Evolutionary conservation across 495 filamentous ascomycete genomes (phyloP), one percentile per base, ranked within the genome.

Genomic region (Evernia prunastri): DNA sequence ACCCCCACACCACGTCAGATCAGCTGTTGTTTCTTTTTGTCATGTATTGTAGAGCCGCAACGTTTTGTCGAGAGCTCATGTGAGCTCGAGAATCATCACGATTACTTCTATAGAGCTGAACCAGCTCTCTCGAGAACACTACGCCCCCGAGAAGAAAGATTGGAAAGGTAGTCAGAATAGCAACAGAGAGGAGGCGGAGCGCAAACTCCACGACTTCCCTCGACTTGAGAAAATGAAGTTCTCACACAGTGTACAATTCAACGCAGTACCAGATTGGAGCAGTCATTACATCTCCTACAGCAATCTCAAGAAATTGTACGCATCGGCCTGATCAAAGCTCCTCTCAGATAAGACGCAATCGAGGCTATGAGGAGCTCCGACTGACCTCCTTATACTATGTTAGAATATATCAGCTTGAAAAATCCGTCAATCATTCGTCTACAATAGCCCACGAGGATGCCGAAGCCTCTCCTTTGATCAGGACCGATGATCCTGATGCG

Each of bases 201-300:
- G 63, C 31, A 63, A 64, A 65, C 64, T 69, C 61, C 70, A 53
- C 37, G 66, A 61, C 7, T 67, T 66, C 51, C 70, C 70, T 56
- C 58, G 65, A 49, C 20, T 47, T 83, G 64, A 74, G 84, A 72
- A 92, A 67, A 99, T 99, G 94, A 97, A 97, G 84, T 99, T 99
- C 81, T 97, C 94, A 58, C 94, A 97, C 73, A 97, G 95, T 77
- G 86, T 99, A 68, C 94, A 99, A 79, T 99, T 99, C 78, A 99
- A 99, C 77, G 91, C 94, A 62, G 95, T 99, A 63, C 94, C 95
- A 27, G 94, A 99, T 73, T 99, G 94, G 94, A 97, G 92, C 78
- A 89, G 86, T 66, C 85, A 96, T 75, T 99, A 99, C 74, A 94
- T 99, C 69, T 87, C 91, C 61, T 99, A 99, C 76, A 96, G 91